Conservation (phyloP, 345 rosid species). For the Linum tenue region DNA sequence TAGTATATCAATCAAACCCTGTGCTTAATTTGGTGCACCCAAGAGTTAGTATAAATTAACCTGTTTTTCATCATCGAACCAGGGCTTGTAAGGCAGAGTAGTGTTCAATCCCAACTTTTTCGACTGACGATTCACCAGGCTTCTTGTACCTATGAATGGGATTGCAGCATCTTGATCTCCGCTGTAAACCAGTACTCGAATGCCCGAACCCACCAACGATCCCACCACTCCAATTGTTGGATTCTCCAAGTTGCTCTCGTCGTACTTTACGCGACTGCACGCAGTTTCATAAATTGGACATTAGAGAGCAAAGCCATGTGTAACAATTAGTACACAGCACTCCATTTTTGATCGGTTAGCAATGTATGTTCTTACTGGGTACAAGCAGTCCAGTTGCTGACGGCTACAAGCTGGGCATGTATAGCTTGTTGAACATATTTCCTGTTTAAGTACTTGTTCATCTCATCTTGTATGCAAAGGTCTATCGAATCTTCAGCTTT, state of each 20-base stretch:
- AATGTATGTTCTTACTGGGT: slow-evolving; percentile 11
- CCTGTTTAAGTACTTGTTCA: slow-evolving; percentile 34
- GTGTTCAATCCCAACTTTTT: slow-evolving; percentile 7
- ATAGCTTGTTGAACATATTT: slow-evolving; percentile 46
- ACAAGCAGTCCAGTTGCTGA: slow-evolving; percentile 11
- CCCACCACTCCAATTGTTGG: slow-evolving; percentile 32
- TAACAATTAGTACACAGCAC: slow-evolving; percentile 21
- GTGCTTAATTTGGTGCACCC: too few species aligned
- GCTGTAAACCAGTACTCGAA: slow-evolving; percentile 39
- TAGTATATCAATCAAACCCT: neutral
- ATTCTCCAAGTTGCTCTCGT: slow-evolving; percentile 25
- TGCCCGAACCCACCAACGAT: slow-evolving; percentile 26
- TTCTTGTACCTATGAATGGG: slow-evolving; percentile 10
- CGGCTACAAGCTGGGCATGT: slow-evolving; percentile 41
- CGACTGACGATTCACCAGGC: slow-evolving; percentile 12
- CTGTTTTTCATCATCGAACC: slow-evolving; percentile 5
- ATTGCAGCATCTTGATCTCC: slow-evolving; percentile 20
- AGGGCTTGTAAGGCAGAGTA: slow-evolving; percentile 5
- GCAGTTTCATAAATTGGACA: neutral
- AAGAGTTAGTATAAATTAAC: neutral
- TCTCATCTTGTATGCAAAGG: slow-evolving; percentile 37
- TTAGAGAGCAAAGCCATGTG: neutral
- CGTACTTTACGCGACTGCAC: slow-evolving; percentile 18
- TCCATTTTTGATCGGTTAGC: slow-evolving; percentile 19
- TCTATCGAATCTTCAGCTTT: slow-evolving; percentile 23